These are phyloP conservation scores for Hirsutella minnesotensis DNA, from an alignment of 2,329 filamentous ascomycete species.

Conservation along the genomic window DNA sequence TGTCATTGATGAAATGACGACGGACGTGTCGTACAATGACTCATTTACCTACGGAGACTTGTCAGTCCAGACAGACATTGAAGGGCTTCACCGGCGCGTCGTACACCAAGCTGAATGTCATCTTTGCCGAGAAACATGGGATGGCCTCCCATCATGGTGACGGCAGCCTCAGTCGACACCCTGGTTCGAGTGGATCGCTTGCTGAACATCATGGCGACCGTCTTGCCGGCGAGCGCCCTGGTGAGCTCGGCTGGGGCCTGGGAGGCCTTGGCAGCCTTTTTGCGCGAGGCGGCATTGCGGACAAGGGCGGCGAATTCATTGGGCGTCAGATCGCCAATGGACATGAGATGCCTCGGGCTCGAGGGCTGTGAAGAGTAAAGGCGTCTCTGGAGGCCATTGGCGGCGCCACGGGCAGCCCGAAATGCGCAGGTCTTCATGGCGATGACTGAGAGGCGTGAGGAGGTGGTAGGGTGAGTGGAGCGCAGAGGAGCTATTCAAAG, in stretches of 20 bases:
- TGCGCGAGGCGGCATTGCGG: constrained; percentile 68
- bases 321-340: constrained; percentile 74
- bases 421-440: not conserved
- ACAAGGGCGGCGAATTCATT: constrained; percentile 73
- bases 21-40: constrained; percentile 81
- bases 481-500: too few species aligned
- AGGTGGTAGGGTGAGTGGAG: too few species aligned
- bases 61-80: constrained; percentile 1
- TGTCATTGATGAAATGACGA: constrained; percentile 90
- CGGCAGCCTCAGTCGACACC: constrained; percentile 84
- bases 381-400: constrained; percentile 26
- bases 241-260: constrained; percentile 41
- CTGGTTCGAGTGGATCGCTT: constrained; percentile 91
- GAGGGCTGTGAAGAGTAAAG: constrained; percentile 26
- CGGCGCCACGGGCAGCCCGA: constrained; percentile 16
- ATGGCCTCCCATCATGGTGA: constrained; percentile 79
- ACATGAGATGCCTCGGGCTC: constrained; percentile 73
- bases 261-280: constrained; percentile 63
- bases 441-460: too few species aligned
- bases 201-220: constrained; percentile 91
- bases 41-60: constrained; percentile 61
- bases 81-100: constrained; percentile 14
- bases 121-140: constrained; percentile 95
- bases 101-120: constrained; percentile 87
- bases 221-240: constrained; percentile 57